phyloP scores from a whole-genome alignment of 768 basidiomycete genomes.

The Hemileccinum rubropunctum region DNA sequence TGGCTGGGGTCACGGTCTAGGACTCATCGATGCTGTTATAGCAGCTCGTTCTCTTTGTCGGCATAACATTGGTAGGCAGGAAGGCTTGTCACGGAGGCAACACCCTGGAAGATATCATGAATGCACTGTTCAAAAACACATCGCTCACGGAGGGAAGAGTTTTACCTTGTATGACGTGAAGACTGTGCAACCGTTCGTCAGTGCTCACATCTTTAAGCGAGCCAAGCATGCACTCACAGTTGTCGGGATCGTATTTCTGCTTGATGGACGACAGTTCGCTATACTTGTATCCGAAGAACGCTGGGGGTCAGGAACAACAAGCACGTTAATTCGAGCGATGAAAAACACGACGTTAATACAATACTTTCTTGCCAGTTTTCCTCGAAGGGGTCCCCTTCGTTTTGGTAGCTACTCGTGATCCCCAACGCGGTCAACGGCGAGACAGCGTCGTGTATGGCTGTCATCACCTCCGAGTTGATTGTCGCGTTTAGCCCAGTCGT shows the following conservation, averaged over 20 bases:
- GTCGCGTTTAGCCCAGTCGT: slow-evolving; percentile 2
- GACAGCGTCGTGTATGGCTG: slow-evolving; percentile 8
- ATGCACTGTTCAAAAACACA: too few species aligned
- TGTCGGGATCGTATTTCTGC: slow-evolving; percentile 19
- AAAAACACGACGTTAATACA: too few species aligned
- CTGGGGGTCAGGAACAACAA: background rate
- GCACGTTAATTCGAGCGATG: too few species aligned
- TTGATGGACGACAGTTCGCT: slow-evolving; percentile 15
- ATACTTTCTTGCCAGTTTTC: slow-evolving; percentile 18
- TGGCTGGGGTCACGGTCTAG: too few species aligned
- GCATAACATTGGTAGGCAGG: too few species aligned
- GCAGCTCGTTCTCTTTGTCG: too few species aligned
- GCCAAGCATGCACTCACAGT: slow-evolving; percentile 11
- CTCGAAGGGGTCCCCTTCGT: slow-evolving; percentile 19
- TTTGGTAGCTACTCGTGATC: slow-evolving; percentile 22
- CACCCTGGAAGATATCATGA: too few species aligned
- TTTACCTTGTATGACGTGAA: slow-evolving; percentile 21
- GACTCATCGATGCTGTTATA: too few species aligned
- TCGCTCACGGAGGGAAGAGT: too few species aligned
- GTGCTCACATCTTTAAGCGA: background rate
- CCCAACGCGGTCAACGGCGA: slow-evolving; percentile 15
- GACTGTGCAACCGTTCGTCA: slow-evolving; percentile 1
- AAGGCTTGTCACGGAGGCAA: too few species aligned
- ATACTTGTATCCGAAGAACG: slow-evolving; percentile 22
- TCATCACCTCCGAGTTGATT: slow-evolving; percentile 1